These are phyloP conservation scores for Hirschioporus abietinus DNA, from an alignment of 768 basidiomycete species.

Conservation along the genomic window DNA sequence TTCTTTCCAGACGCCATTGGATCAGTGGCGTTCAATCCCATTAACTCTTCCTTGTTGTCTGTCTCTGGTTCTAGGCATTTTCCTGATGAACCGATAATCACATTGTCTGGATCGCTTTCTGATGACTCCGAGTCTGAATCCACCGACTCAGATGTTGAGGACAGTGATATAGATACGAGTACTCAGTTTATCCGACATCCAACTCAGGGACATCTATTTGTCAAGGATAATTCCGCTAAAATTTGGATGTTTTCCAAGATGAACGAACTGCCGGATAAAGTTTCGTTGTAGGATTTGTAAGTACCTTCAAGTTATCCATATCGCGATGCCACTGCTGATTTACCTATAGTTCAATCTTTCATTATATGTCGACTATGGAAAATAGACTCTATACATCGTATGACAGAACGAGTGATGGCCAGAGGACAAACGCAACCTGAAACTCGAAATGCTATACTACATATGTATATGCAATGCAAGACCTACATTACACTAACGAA, in stretches of 20 bases:
- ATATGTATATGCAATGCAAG: too few species aligned
- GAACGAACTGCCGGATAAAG: background rate
- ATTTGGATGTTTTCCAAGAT: background rate
- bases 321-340: too few species aligned
- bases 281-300: background rate
- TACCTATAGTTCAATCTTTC: too few species aligned
- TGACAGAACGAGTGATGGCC: too few species aligned
- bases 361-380: too few species aligned
- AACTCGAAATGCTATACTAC: too few species aligned
- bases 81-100: constrained; percentile 5
- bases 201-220: background rate
- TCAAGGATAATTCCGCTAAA: background rate
- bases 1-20: constrained; percentile 59
- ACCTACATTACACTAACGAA: too few species aligned
- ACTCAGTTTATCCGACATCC: background rate
- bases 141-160: constrained; percentile 19
- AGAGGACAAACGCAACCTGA: too few species aligned
- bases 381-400: too few species aligned
- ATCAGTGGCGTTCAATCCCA: constrained; percentile 69
- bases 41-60: constrained; percentile 51
- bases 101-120: background rate
- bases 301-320: too few species aligned
- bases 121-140: constrained; percentile 20
- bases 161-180: background rate
- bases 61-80: constrained; percentile 80